Evolutionary conservation across 2,329 filamentous ascomycete genomes (phyloP).

Genomic region (Tolypocladium tropicale): DNA sequence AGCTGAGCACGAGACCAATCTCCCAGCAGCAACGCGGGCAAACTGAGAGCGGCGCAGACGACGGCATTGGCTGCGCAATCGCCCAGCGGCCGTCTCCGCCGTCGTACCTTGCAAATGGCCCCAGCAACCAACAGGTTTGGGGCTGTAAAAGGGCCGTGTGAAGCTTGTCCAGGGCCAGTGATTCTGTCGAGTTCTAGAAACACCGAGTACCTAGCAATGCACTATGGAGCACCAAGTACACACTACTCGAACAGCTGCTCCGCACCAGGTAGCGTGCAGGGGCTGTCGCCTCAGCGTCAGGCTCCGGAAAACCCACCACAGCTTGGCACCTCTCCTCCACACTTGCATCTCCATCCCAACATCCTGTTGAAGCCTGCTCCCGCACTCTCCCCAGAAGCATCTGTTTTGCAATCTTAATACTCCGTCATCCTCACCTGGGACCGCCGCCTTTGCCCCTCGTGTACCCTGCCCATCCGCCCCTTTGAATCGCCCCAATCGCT

Average conservation of each 20-base stretch:
- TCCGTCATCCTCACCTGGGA: neutral
- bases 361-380: neutral
- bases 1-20: neutral
- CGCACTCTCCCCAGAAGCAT: neutral
- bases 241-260: neutral
- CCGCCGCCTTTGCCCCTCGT: neutral
- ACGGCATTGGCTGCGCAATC: neutral
- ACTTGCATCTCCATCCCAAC: neutral
- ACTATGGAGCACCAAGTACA: neutral
- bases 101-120: neutral
- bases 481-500: neutral
- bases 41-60: neutral
- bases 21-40: neutral
- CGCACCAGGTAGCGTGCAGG: neutral
- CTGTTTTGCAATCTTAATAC: neutral
- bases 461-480: neutral
- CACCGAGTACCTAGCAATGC: too few species aligned
- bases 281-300: neutral
- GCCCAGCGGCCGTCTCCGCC: neutral
- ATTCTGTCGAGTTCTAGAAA: conserved; percentile 20
- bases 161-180: neutral
- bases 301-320: neutral
- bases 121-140: neutral
- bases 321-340: neutral
- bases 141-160: neutral